phyloP scores from a whole-genome alignment of 2,329 filamentous ascomycete species.

The Xylaria sp. region DNA sequence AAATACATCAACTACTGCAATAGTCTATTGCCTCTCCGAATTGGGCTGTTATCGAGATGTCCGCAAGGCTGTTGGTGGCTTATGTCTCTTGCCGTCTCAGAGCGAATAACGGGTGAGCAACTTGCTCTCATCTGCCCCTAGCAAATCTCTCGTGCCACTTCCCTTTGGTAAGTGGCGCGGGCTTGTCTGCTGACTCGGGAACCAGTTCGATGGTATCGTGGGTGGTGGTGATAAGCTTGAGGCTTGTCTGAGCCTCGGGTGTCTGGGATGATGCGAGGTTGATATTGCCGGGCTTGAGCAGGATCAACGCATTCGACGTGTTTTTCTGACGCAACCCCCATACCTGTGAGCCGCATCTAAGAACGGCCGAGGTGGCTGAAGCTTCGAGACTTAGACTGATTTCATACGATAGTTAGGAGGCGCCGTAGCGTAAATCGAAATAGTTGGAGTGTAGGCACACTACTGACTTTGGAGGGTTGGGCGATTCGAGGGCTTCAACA shows the following conservation, averaged over 20 bases:
- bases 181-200: slow-evolving; percentile 50
- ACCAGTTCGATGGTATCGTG: slow-evolving; percentile 72
- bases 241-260: slow-evolving; percentile 49
- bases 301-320: slow-evolving; percentile 72
- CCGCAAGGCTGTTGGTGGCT: background rate
- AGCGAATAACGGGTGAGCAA: background rate
- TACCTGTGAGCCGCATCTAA: slow-evolving; percentile 61
- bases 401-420: slow-evolving; percentile 9
- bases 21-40: background rate
- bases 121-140: slow-evolving; percentile 51
- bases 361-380: slow-evolving; percentile 62
- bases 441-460: slow-evolving; percentile 47
- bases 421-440: background rate
- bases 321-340: slow-evolving; percentile 73
- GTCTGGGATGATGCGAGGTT: slow-evolving; percentile 37
- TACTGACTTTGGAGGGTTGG: slow-evolving; percentile 63
- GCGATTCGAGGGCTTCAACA: slow-evolving; percentile 63
- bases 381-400: slow-evolving; percentile 60
- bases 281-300: slow-evolving; percentile 55
- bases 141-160: slow-evolving; percentile 72
- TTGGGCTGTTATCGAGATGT: background rate
- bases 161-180: slow-evolving; percentile 52
- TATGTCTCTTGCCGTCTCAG: slow-evolving; percentile 3
- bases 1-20: background rate
- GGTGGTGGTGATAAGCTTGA: slow-evolving; percentile 64